Conservation (phyloP, 306 rosid genomes). For the Cicer arietinum region DNA sequence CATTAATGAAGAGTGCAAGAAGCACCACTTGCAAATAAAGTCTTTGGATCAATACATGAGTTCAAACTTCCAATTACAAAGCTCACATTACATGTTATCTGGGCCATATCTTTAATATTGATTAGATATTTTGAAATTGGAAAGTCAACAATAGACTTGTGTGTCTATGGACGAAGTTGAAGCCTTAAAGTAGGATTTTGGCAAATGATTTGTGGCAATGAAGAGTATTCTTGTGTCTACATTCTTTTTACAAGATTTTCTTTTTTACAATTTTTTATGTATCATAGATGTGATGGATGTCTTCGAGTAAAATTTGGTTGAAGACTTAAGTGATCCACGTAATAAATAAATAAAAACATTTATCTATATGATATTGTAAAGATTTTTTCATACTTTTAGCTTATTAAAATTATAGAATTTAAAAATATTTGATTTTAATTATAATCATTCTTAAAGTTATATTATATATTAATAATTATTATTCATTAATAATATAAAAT, state of each 20-base stretch:
- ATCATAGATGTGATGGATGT: not conserved
- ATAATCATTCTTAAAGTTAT: too few species aligned
- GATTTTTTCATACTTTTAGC: too few species aligned
- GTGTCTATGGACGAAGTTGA: not conserved
- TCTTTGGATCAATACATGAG: not conserved
- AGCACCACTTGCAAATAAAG: slow-evolving; percentile 16
- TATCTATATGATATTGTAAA: too few species aligned
- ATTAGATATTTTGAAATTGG: not conserved
- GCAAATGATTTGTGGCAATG: not conserved
- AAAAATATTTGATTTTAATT: too few species aligned
- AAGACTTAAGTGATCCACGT: too few species aligned
- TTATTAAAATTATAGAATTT: too few species aligned
- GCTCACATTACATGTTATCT: slow-evolving; percentile 23
- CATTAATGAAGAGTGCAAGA: slow-evolving; percentile 19
- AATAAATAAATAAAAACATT: too few species aligned
- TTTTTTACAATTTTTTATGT: too few species aligned
- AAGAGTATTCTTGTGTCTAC: not conserved
- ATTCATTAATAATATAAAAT: too few species aligned
- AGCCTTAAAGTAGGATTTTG: not conserved
- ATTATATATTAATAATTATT: too few species aligned
- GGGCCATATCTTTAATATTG: slow-evolving; percentile 1
- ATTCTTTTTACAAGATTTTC: not conserved
- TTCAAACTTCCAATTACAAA: slow-evolving; percentile 5
- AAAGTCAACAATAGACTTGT: not conserved
- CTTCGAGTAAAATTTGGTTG: not conserved